A percentile compares a stretch with the other conserved stretches of the same genome.
Evolutionary conservation across 2,329 filamentous ascomycete genomes (phyloP).

Genomic region (Arthrobotrys pseudoclavata): DNA sequence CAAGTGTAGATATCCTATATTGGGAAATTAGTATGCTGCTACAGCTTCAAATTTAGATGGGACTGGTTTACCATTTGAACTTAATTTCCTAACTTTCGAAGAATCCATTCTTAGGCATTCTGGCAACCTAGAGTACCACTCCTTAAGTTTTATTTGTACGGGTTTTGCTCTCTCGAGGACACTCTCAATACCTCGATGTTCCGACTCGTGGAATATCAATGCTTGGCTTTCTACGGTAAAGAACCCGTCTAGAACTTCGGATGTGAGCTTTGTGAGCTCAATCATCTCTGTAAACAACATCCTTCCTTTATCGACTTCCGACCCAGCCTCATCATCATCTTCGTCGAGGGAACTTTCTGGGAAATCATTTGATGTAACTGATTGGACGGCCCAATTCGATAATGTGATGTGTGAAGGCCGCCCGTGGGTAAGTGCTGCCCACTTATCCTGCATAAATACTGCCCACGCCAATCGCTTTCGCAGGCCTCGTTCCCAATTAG

Average conservation of each 20-base stretch:
- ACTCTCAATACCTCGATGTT: slow-evolving; percentile 64
- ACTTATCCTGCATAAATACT: slow-evolving; percentile 93
- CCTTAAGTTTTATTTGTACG: slow-evolving; percentile 69
- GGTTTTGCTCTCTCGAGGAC: slow-evolving; percentile 70
- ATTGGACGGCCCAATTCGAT: slow-evolving; percentile 81
- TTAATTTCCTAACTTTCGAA: slow-evolving; percentile 67
- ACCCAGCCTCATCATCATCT: slow-evolving; percentile 67
- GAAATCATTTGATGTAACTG: slow-evolving; percentile 77
- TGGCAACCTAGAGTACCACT: slow-evolving; percentile 70
- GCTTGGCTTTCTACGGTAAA: slow-evolving; percentile 66
- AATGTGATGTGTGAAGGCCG: slow-evolving; percentile 82
- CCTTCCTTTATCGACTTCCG: slow-evolving; percentile 68
- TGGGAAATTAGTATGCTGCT: slow-evolving; percentile 1
- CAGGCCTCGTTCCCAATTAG: slow-evolving; percentile 86
- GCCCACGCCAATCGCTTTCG: slow-evolving; percentile 91
- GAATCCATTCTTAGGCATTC: slow-evolving; percentile 68
- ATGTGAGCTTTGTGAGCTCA: slow-evolving; percentile 70
- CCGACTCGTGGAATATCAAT: slow-evolving; percentile 52
- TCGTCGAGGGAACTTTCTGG: slow-evolving; percentile 77
- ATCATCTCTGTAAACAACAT: slow-evolving; percentile 71
- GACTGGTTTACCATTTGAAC: slow-evolving; percentile 69
- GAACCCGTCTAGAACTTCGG: slow-evolving; percentile 70
- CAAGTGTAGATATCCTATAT: slow-evolving; percentile 81
- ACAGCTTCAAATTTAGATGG: background rate
- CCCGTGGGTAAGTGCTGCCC: slow-evolving; percentile 87